These are phyloP conservation scores for Dianthus caryophyllus DNA, from an alignment of 148 eudicot species.

Conservation along the genomic window DNA sequence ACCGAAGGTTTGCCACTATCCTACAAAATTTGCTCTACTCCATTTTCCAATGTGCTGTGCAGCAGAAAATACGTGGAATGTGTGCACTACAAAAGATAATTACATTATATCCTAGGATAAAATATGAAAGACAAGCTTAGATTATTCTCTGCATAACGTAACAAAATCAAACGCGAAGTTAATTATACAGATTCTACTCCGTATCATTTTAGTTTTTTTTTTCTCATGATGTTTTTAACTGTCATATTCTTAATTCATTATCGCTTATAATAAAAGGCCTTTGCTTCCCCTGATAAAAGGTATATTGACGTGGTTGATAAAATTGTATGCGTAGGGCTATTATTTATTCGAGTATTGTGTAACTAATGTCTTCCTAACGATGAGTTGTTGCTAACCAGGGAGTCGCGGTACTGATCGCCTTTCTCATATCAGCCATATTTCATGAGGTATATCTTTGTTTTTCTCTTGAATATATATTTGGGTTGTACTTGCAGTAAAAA, in stretches of 20 bases:
- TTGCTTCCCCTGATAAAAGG: not conserved
- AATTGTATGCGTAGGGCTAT: not conserved
- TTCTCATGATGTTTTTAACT: not conserved
- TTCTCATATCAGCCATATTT: conserved; percentile 78
- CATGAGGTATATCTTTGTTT: conserved; percentile 63
- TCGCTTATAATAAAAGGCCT: not conserved
- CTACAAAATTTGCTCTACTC: not conserved
- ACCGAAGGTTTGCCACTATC: conserved; percentile 56
- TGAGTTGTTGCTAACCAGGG: conserved; percentile 44
- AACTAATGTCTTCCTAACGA: not conserved
- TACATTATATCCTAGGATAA: too few relatives aligned
- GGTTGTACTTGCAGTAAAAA: not conserved
- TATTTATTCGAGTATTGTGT: not conserved
- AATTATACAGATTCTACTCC: too few relatives aligned
- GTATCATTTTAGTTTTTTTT: too few relatives aligned
- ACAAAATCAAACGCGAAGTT: not conserved
- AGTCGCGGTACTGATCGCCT: conserved; percentile 66
- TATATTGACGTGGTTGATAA: not conserved
- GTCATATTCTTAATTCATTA: not conserved
- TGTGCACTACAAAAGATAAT: not conserved
- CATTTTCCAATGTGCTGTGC: not conserved
- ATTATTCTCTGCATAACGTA: too few relatives aligned
- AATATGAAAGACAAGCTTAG: too few relatives aligned
- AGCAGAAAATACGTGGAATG: not conserved
- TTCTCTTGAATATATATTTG: not conserved